These are phyloP conservation scores for Myriosclerotinia scirpicola DNA, from an alignment of 2,329 filamentous ascomycete genomes.

Conservation along the genomic window DNA sequence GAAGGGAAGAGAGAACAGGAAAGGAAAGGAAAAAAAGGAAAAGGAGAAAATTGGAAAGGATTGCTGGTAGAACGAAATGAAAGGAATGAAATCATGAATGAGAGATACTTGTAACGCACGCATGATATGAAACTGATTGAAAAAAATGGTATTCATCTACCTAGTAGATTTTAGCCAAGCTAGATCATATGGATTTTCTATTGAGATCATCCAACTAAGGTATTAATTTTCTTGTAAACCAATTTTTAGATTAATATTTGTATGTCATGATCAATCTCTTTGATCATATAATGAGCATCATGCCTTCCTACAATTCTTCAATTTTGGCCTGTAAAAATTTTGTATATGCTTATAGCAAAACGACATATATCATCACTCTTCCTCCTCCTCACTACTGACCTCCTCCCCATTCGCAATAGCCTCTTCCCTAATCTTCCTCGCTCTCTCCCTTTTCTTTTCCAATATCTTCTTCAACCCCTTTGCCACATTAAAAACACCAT, in stretches of 20 bases:
- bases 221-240: no score
- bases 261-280: neutral
- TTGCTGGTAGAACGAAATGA: no score
- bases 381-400: slow-evolving; percentile 48
- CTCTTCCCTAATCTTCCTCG: slow-evolving; percentile 52
- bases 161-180: no score
- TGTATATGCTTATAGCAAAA: no score
- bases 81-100: neutral
- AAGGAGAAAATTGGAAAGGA: no score
- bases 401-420: slow-evolving; percentile 55
- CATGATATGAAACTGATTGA: no score
- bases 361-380: slow-evolving; percentile 31
- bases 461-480: slow-evolving; percentile 80
- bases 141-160: no score
- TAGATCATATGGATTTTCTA: no score
- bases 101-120: no score
- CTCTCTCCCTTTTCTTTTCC: slow-evolving; percentile 60
- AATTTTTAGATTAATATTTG: neutral
- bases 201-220: no score
- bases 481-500: slow-evolving; percentile 85
- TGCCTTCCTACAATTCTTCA: neutral
- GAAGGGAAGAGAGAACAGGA: accelerated
- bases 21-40: neutral
- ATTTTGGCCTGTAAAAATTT: neutral
- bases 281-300: neutral